Evolutionary conservation across 2,329 filamentous ascomycete species (phyloP).

Genomic region (Teratosphaeria destructans): DNA sequence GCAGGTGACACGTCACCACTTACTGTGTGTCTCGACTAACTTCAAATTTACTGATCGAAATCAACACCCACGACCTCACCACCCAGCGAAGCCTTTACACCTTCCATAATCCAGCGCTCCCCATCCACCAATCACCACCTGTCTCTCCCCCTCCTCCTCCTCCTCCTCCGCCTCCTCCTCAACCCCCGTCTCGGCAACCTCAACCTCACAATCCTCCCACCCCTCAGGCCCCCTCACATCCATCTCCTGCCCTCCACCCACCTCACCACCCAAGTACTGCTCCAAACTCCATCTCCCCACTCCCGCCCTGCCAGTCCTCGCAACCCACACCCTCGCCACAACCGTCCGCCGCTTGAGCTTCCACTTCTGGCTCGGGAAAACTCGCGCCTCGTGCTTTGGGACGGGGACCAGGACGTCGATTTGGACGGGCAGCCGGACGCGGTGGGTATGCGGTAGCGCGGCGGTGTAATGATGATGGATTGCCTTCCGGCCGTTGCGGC

Average conservation of each 20-base stretch:
- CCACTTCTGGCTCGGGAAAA: constrained; percentile 3
- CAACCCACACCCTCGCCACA: constrained; percentile 12
- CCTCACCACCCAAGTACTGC: constrained; percentile 10
- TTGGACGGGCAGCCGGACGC: constrained; percentile 11
- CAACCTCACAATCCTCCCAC: constrained; percentile 6
- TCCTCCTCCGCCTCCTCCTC: constrained; percentile 8
- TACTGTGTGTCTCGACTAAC: background rate
- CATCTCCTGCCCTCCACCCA: background rate
- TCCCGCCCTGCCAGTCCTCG: background rate
- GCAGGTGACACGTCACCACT: background rate
- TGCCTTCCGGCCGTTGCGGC: constrained; percentile 8
- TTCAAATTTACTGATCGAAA: background rate
- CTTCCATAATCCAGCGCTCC: constrained; percentile 9
- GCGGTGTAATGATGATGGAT: constrained; percentile 17
- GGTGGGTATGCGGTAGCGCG: constrained; percentile 3
- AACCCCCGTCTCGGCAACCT: constrained; percentile 5
- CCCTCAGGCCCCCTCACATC: background rate
- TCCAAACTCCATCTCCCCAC: constrained; percentile 14
- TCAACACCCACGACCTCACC: constrained; percentile 3
- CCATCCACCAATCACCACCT: constrained; percentile 6
- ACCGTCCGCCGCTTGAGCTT: constrained; percentile 9
- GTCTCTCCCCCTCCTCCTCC: constrained; percentile 5
- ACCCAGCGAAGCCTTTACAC: constrained; percentile 8
- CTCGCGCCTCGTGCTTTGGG: background rate
- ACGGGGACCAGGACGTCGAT: constrained; percentile 12